These are phyloP conservation scores for Curvularia hawaiiensis DNA, from an alignment of 2,329 filamentous ascomycete genomes.

Conservation along the genomic window DNA sequence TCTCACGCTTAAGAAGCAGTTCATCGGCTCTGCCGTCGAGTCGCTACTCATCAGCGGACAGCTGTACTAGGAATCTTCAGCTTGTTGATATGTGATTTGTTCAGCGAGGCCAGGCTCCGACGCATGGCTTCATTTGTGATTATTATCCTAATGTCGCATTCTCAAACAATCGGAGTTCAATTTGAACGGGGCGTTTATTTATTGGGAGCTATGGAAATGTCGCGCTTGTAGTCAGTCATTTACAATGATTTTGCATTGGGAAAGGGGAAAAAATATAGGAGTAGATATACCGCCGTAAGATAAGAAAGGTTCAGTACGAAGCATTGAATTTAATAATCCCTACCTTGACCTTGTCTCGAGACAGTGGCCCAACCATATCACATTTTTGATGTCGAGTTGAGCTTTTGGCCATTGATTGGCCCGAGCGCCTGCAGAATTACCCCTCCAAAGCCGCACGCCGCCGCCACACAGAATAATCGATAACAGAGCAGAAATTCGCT, in stretches of 20 bases:
- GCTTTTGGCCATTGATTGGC: not conserved
- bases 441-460: constrained; percentile 21
- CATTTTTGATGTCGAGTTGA: not conserved
- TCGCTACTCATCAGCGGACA: constrained; percentile 29
- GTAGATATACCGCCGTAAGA: constrained; percentile 9
- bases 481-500: constrained; percentile 32
- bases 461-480: constrained; percentile 25
- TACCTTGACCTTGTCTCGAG: not conserved
- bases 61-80: constrained; percentile 19
- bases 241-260: constrained; percentile 10
- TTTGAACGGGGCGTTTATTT: constrained; percentile 15
- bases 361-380: too few relatives aligned
- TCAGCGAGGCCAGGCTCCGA: constrained; percentile 6
- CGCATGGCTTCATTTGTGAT: constrained; percentile 11
- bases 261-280: constrained; percentile 8
- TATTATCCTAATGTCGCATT: constrained; percentile 18
- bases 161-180: constrained; percentile 13
- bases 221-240: constrained; percentile 8
- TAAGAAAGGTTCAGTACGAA: constrained; percentile 2
- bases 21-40: constrained; percentile 65
- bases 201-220: constrained; percentile 1
- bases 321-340: constrained; percentile 5
- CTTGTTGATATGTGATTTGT: not conserved
- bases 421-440: constrained; percentile 12
- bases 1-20: constrained; percentile 85